Evolutionary conservation across 2,329 filamentous ascomycete species (phyloP).

Genomic region (Zymoseptoria brevis): DNA sequence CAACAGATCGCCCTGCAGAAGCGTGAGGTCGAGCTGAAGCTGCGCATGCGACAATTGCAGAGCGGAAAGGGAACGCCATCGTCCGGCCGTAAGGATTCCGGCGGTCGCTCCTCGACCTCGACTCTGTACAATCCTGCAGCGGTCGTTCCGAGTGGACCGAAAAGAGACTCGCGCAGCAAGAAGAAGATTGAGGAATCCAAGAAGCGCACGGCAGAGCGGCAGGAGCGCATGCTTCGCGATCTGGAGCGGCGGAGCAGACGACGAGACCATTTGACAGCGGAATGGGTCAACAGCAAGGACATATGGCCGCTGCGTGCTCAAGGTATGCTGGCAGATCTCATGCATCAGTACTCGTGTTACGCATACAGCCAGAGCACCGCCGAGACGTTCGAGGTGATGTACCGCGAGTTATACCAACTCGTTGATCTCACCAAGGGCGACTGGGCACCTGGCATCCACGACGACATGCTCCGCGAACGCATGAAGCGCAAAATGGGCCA

Average conservation of each 20-base stretch:
- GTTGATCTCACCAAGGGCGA: conserved; percentile 30
- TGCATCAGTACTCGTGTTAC: conserved; percentile 31
- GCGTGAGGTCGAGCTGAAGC: conserved; percentile 31
- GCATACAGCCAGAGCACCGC: conserved; percentile 26
- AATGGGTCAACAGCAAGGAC: conserved; percentile 32
- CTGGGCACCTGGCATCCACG: conserved; percentile 28
- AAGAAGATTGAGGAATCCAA: conserved; percentile 33
- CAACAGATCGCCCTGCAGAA: conserved; percentile 31
- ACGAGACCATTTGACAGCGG: conserved; percentile 30
- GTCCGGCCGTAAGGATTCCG: conserved; percentile 11
- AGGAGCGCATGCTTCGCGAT: conserved; percentile 31
- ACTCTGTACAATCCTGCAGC: conserved; percentile 20
- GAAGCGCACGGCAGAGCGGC: conserved; percentile 28
- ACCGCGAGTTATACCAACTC: conserved; percentile 28
- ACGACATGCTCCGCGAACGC: conserved; percentile 30
- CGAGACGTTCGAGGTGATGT: conserved; percentile 30
- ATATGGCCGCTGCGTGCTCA: conserved; percentile 32
- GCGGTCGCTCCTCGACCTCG: conserved; percentile 10
- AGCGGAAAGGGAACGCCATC: conserved; percentile 21
- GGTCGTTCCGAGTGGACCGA: conserved; percentile 20
- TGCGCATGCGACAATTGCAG: conserved; percentile 29
- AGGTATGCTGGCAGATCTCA: conserved; percentile 28
- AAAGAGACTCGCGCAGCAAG: conserved; percentile 31
- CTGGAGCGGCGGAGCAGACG: conserved; percentile 30
- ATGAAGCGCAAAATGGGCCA: conserved; percentile 33